phyloP scores from a whole-genome alignment of 768 basidiomycete genomes.

The Trametes gibbosa region DNA sequence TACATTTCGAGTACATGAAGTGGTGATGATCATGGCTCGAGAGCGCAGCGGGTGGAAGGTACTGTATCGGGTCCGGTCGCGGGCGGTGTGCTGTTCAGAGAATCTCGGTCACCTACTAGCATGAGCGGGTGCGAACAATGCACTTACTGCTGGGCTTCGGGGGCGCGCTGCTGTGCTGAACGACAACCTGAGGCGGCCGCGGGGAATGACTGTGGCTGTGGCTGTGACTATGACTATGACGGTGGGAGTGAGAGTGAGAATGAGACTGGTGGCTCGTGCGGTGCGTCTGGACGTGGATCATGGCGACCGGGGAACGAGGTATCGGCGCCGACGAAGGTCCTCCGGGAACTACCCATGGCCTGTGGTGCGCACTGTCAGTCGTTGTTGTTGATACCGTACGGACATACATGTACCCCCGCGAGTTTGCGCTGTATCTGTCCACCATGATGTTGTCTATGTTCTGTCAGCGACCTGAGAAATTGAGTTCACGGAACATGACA shows the following conservation, averaged over 20 bases:
- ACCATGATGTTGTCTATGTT: conserved; percentile 1
- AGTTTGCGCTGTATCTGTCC: neutral
- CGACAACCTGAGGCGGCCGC: neutral
- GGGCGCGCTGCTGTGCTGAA: conserved; percentile 6
- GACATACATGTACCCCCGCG: neutral
- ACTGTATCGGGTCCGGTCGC: neutral
- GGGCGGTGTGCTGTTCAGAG: neutral
- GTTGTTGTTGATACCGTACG: too few species aligned
- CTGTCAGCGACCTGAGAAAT: neutral
- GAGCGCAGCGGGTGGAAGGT: neutral
- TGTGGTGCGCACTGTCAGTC: neutral
- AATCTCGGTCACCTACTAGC: neutral
- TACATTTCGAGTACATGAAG: conserved; percentile 80
- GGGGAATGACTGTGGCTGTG: conserved; percentile 9
- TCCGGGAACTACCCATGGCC: conserved; percentile 8
- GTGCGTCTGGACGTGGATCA: conserved; percentile 5
- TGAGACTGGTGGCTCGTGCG: conserved; percentile 11
- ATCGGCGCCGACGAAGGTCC: neutral
- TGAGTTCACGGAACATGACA: too few species aligned
- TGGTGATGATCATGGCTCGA: neutral
- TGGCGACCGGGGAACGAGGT: conserved; percentile 1
- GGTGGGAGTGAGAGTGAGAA: conserved; percentile 10
- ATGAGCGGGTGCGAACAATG: neutral
- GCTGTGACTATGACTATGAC: conserved; percentile 4
- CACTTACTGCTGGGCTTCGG: neutral